Conservation (phyloP, 2,329 filamentous ascomycete genomes). For the Colletotrichum sp. region DNA sequence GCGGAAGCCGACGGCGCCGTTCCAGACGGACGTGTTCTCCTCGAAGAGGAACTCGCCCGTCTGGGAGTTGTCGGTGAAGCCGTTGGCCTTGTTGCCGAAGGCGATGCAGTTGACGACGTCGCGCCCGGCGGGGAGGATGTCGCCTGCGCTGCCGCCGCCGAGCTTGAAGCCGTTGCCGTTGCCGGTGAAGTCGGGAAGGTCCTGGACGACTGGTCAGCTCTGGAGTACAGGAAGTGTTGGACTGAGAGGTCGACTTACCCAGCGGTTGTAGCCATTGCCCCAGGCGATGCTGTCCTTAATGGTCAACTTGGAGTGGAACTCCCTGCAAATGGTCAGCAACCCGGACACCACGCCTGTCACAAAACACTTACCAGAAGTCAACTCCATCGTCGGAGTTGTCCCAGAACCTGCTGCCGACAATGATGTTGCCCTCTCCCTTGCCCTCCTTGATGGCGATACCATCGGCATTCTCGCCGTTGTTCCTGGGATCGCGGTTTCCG, state of each 20-base stretch:
- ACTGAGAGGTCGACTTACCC: slow-evolving; percentile 25
- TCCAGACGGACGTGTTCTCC: slow-evolving; percentile 8
- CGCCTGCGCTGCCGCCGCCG: slow-evolving; percentile 38
- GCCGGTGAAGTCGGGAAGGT: slow-evolving; percentile 31
- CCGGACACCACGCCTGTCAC: rapidly evolving
- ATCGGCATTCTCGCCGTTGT: slow-evolving; percentile 51
- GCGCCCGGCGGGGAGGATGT: slow-evolving; percentile 43
- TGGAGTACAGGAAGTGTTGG: rapidly evolving
- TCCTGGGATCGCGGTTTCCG: slow-evolving; percentile 43
- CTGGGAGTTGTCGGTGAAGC: slow-evolving; percentile 45
- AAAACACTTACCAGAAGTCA: slow-evolving; percentile 33
- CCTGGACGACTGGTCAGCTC: neutral
- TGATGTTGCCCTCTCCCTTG: slow-evolving; percentile 44
- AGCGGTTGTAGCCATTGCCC: slow-evolving; percentile 51
- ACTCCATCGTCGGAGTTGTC: slow-evolving; percentile 51
- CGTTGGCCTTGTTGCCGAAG: slow-evolving; percentile 46
- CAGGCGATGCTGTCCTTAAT: slow-evolving; percentile 48
- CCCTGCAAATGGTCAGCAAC: neutral
- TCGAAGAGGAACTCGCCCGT: slow-evolving; percentile 6
- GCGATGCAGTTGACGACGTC: slow-evolving; percentile 49
- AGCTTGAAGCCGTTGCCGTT: slow-evolving; percentile 57
- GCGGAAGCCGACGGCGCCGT: slow-evolving; percentile 9
- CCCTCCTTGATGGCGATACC: slow-evolving; percentile 49
- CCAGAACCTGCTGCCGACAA: slow-evolving; percentile 46
- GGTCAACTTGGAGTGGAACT: slow-evolving; percentile 42